Conservation (phyloP, 305 asterid genomes). For the Rubia peregrina region DNA sequence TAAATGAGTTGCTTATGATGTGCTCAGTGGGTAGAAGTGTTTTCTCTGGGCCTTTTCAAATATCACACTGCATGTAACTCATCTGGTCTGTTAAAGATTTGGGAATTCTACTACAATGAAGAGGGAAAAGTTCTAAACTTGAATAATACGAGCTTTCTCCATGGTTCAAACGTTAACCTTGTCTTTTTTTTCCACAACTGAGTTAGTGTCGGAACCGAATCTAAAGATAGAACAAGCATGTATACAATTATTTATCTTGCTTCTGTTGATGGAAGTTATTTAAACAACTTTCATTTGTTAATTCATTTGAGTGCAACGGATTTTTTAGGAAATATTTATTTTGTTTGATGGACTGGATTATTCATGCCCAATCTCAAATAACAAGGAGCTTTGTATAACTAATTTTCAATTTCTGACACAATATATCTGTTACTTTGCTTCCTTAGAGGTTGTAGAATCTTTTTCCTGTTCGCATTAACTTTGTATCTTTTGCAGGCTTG, state of each 20-base stretch:
- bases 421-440: background rate
- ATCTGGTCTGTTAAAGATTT: background rate
- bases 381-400: background rate
- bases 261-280: background rate
- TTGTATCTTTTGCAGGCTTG: constrained; percentile 47
- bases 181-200: background rate
- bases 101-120: background rate
- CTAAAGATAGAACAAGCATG: background rate
- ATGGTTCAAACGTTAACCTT: background rate
- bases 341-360: background rate
- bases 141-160: background rate
- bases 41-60: background rate
- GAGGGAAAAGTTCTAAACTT: background rate
- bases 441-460: background rate
- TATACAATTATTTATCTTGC: background rate
- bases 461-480: background rate
- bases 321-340: background rate
- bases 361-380: background rate
- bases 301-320: background rate
- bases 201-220: background rate
- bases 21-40: background rate
- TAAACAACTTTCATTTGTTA: background rate
- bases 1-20: background rate
- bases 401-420: background rate
- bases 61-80: background rate